phyloP scores from a whole-genome alignment of 441 rosid species.

The Oxalis stricta region DNA sequence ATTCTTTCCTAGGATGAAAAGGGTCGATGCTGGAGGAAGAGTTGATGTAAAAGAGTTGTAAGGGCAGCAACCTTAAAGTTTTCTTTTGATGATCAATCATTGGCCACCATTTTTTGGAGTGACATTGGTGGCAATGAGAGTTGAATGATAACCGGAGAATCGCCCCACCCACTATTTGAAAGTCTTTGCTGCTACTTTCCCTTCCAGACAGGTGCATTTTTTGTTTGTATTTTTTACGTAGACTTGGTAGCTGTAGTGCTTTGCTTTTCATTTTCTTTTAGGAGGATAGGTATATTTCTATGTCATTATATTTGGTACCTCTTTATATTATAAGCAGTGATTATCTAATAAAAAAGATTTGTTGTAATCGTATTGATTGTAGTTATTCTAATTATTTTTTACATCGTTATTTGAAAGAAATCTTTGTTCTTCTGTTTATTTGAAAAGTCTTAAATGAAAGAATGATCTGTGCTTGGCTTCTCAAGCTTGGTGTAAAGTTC shows the following conservation, averaged over 20 bases:
- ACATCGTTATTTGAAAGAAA: background rate
- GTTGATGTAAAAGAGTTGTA: constrained; percentile 8
- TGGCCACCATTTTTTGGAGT: constrained; percentile 13
- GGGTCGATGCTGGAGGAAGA: constrained; percentile 5
- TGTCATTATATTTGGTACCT: background rate
- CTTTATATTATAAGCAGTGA: background rate
- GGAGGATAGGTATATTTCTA: background rate
- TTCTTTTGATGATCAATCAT: constrained; percentile 11
- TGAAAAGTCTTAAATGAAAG: background rate
- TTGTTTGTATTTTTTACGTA: constrained; percentile 1
- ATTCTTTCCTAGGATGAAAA: constrained; percentile 37
- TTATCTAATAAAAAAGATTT: background rate
- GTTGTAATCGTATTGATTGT: no score
- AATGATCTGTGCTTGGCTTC: background rate
- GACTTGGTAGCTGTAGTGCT: constrained; percentile 3
- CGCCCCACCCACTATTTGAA: constrained; percentile 9
- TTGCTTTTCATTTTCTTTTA: background rate
- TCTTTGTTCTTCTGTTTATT: background rate
- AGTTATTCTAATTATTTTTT: no score
- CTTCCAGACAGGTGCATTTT: constrained; percentile 8
- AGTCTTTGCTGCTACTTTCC: constrained; percentile 5
- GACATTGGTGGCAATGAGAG: background rate
- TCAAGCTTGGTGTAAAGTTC: background rate
- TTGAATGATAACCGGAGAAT: constrained; percentile 2
- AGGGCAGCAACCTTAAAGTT: constrained; percentile 5